Evolutionary conservation across 306 rosid genomes (phyloP).

Genomic region (Vachellia collinsii): DNA sequence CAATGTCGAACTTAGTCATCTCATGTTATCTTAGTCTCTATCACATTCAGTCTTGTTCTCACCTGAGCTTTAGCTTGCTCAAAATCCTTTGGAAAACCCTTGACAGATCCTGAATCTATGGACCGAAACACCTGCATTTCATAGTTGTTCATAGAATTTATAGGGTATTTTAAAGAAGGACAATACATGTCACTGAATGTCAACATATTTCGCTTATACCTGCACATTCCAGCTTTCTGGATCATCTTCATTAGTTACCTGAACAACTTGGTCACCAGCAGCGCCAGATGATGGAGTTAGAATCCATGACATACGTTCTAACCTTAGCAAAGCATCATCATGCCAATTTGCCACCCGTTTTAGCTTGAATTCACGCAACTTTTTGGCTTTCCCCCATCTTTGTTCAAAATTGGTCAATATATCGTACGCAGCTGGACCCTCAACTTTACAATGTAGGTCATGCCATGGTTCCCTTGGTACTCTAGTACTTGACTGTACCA

Average conservation of each 20-base stretch:
- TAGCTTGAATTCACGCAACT: conserved; percentile 65
- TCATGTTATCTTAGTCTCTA: not conserved
- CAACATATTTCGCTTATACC: conserved; percentile 45
- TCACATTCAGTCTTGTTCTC: conserved; percentile 35
- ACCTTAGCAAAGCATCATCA: conserved; percentile 68
- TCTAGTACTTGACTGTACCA: conserved; percentile 42
- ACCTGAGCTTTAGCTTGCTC: conserved; percentile 70
- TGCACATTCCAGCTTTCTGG: conserved; percentile 74
- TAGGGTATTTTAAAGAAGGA: conserved; percentile 11
- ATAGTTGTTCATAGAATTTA: conserved; percentile 33
- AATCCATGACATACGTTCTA: conserved; percentile 75
- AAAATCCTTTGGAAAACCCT: conserved; percentile 72
- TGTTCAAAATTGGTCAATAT: conserved; percentile 72
- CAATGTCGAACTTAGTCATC: not conserved
- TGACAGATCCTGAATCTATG: conserved; percentile 81
- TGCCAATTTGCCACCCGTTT: conserved; percentile 61
- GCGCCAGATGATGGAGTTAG: conserved; percentile 49
- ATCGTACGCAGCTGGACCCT: conserved; percentile 88
- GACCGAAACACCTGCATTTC: conserved; percentile 74
- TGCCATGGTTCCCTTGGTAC: conserved; percentile 79
- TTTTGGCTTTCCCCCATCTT: conserved; percentile 71
- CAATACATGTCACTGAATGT: conserved; percentile 15
- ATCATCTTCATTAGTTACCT: conserved; percentile 53
- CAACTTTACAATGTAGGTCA: conserved; percentile 65
- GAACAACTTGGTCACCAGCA: conserved; percentile 46